Conservation (phyloP, 768 basidiomycete genomes). For the Clathrus columnatus region DNA sequence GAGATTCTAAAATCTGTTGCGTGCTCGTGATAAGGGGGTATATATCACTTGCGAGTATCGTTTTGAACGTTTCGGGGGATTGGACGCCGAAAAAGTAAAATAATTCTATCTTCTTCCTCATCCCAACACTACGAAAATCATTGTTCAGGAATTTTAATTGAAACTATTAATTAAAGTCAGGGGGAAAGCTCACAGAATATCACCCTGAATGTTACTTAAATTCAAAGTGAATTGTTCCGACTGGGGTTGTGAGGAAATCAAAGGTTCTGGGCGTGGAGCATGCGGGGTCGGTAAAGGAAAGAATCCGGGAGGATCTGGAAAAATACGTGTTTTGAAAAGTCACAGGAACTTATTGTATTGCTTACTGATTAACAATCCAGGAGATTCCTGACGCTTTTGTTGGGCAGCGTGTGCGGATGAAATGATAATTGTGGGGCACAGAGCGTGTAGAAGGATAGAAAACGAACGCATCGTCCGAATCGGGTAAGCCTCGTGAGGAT, state of each 20-base stretch:
- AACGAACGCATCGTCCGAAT: no score
- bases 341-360: not conserved
- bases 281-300: not conserved
- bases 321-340: not conserved
- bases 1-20: constrained; percentile 26
- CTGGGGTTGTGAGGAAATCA: not conserved
- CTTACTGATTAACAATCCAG: not conserved
- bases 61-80: constrained; percentile 34
- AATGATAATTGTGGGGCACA: not conserved
- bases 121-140: constrained; percentile 33
- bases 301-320: not conserved
- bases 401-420: not conserved
- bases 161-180: constrained; percentile 4
- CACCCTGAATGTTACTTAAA: constrained; percentile 10
- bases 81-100: constrained; percentile 46
- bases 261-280: not conserved
- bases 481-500: no score
- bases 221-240: not conserved
- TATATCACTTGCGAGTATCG: constrained; percentile 28
- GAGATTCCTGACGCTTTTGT: not conserved
- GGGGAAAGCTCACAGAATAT: constrained; percentile 9
- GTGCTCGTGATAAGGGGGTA: constrained; percentile 40
- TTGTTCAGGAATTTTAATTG: no score
- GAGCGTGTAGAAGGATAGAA: not conserved
- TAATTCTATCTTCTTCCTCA: constrained; percentile 45